Base-by-base conservation (phyloP, 2,329 filamentous ascomycete genomes). In the Calonectria pseudoturangicola region DNA sequence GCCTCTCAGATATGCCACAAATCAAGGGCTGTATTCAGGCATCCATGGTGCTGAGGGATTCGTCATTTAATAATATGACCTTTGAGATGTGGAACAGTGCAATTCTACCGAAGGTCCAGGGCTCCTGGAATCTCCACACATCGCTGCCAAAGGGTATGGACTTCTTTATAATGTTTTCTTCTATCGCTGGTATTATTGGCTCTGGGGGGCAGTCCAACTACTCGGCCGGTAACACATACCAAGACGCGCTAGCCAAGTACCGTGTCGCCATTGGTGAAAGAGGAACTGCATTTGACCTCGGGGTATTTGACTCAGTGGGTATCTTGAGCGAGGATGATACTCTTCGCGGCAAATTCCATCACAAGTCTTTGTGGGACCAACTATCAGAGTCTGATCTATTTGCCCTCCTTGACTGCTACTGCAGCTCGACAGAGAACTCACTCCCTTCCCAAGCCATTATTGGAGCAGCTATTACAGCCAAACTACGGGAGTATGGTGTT, bases 21-120 rank as follows among this genome's bases (percentile, higher is more conserved):
- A 27, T 58, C 18, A 58, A 58, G 54, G 54, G 54, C 12, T 58
- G 54, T 30, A 58, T 58, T 25, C 54, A 58, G 33, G 54, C 54
- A 25, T 58, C 54, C 5, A 58, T 58, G 54, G 54, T 58, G 18
- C 15, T 58, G 33, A 58, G 25, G 18, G 54, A 58, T 39, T 36
- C 30, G 18, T 3, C 54, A 36, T 58, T 58, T 39, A 8, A 58
- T 12, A 58, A 41, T 16, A 58, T 58, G 54, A 36, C 30, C 6
- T 39, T 58, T 16, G 54, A 58, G 21, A 36, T 25, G 33, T 58
- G 54, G 54, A 41, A 58, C 6, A 13, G 18, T 1, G 33, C 54
- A 13, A 16, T 58, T 36, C 30, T 25, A 15, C 54, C 54, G 10
- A 58, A 58, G 54, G 54, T 41, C 12, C 54, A 39, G 10, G 54